Evolutionary conservation across 1,139 yeast species (phyloP).

Genomic region (Debaryomyces robertsiae): DNA sequence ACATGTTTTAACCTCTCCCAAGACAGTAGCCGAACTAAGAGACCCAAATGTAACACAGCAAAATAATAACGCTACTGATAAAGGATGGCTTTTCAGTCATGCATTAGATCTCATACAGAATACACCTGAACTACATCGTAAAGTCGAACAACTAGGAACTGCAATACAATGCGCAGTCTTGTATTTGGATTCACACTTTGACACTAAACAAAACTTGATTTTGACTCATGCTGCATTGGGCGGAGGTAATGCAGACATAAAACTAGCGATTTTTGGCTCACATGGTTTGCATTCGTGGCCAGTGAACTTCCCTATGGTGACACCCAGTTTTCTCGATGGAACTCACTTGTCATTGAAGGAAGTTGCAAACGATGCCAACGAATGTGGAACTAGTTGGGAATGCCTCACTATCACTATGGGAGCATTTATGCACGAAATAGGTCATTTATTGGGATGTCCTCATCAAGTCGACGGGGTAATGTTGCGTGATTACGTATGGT

Average conservation of each 20-base stretch:
- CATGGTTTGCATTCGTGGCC: constrained; percentile 96
- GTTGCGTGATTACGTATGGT: constrained; percentile 80
- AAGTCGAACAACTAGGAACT: constrained; percentile 25
- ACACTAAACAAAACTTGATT: constrained; percentile 57
- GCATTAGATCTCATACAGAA: constrained; percentile 69
- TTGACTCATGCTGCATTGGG: constrained; percentile 94
- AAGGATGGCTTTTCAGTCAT: constrained; percentile 76
- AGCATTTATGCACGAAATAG: constrained; percentile 94
- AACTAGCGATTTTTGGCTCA: constrained; percentile 89
- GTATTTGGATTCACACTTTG: constrained; percentile 86
- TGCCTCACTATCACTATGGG: constrained; percentile 85
- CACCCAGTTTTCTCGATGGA: constrained; percentile 69
- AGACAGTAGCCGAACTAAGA: constrained; percentile 69
- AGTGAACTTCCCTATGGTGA: constrained; percentile 65
- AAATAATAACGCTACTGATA: constrained; percentile 66
- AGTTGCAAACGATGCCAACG: constrained; percentile 86
- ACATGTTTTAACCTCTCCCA: constrained; percentile 69
- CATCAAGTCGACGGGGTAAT: constrained; percentile 89
- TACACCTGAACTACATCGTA: constrained; percentile 33
- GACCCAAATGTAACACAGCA: constrained; percentile 88
- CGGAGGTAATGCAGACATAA: constrained; percentile 73
- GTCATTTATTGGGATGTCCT: constrained; percentile 88
- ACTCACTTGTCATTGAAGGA: constrained; percentile 62
- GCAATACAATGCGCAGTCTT: constrained; percentile 83
- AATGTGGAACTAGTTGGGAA: constrained; percentile 91